Evolutionary conservation across 2,329 filamentous ascomycete genomes (phyloP).

Genomic region (Pseudocercospora vitis): DNA sequence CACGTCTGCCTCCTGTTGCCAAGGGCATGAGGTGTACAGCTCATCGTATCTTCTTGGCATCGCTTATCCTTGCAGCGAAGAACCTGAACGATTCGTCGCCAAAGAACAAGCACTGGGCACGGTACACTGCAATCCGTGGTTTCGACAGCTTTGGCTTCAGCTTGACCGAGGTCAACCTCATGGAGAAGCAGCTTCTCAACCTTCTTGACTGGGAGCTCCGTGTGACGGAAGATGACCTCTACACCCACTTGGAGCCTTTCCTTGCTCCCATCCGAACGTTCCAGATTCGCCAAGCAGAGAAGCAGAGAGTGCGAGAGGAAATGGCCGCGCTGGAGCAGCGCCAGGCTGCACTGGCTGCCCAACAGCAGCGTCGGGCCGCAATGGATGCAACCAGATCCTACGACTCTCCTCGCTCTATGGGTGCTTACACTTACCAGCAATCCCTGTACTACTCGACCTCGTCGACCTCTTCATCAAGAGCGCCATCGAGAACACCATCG

Average conservation of each 20-base stretch:
- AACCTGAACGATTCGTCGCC: conserved; percentile 98
- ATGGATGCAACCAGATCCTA: conserved; percentile 35
- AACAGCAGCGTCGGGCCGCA: conserved; percentile 38
- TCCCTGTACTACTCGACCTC: conserved; percentile 32
- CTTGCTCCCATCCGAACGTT: conserved; percentile 75
- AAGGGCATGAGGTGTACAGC: conserved; percentile 96
- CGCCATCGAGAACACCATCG: conserved; percentile 49
- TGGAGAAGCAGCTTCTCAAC: conserved; percentile 98
- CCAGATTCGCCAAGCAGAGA: conserved; percentile 56
- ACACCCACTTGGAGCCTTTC: conserved; percentile 83
- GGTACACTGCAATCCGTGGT: conserved; percentile 76
- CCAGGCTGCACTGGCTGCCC: conserved; percentile 39
- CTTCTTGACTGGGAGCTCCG: conserved; percentile 92
- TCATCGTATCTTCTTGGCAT: conserved; percentile 93
- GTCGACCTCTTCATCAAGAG: conserved; percentile 34
- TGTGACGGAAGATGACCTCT: conserved; percentile 81
- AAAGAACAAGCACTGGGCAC: conserved; percentile 99
- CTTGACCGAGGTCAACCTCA: conserved; percentile 93
- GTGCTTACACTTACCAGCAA: conserved; percentile 32
- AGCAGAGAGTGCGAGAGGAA: conserved; percentile 48
- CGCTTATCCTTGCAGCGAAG: conserved; percentile 85
- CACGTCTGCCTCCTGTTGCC: conserved; percentile 85
- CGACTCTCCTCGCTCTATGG: conserved; percentile 39
- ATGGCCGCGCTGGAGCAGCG: conserved; percentile 35
- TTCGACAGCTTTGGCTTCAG: conserved; percentile 84